phyloP scores from a whole-genome alignment of 176 grass and related monocot genomes.

The Hyparrhenia diplandra region DNA sequence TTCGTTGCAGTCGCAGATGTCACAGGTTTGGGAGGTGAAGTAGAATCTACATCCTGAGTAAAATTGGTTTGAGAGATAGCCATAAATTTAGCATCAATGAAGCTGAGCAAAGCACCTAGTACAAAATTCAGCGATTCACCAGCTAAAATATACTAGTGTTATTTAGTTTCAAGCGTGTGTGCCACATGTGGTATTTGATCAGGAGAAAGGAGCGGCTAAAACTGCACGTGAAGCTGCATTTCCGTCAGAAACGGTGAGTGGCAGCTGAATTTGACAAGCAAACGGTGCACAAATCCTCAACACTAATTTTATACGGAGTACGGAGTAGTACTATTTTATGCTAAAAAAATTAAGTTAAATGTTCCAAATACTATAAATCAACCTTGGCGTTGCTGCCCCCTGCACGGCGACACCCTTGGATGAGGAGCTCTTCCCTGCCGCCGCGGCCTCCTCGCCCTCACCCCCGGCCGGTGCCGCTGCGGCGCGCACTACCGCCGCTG shows the following conservation, averaged over 20 bases:
- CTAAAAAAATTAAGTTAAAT: too few species aligned
- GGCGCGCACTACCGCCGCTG: conserved; percentile 1
- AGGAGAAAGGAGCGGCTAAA: not conserved
- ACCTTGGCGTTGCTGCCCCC: conserved; percentile 29
- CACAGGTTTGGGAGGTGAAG: conserved; percentile 14
- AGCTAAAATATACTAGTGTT: not conserved
- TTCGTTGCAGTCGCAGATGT: not conserved
- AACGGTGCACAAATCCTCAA: not conserved
- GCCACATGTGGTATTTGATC: not conserved
- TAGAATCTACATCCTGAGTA: conserved; percentile 12
- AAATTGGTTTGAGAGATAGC: not conserved
- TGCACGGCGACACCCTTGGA: not conserved
- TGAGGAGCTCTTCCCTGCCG: not conserved
- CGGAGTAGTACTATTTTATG: not conserved
- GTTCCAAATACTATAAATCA: not conserved
- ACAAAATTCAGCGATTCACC: not conserved
- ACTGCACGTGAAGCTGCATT: conserved; percentile 18
- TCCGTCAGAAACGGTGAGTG: not conserved
- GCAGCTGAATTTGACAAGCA: not conserved
- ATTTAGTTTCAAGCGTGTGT: not conserved
- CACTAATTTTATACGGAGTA: not conserved
- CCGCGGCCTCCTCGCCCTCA: not conserved
- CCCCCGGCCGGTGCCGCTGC: not conserved
- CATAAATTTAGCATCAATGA: not conserved
- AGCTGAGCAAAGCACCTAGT: not conserved